phyloP scores from a whole-genome alignment of 2,329 filamentous ascomycete genomes.

The Diaporthe capsici region DNA sequence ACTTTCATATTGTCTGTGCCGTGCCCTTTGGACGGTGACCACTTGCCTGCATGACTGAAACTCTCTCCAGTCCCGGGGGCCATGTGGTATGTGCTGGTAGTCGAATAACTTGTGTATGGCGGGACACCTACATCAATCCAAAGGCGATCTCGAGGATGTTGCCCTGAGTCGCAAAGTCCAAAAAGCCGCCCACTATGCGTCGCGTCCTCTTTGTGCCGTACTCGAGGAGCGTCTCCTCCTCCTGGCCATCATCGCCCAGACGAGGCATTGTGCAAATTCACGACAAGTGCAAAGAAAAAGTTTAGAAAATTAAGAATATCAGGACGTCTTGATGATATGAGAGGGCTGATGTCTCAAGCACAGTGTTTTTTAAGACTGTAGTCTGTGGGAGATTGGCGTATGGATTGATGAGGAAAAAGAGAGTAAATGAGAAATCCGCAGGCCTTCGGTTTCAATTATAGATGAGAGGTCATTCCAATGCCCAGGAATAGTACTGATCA shows the following conservation, averaged over 20 bases:
- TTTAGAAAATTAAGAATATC: not conserved
- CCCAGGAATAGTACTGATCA: constrained; percentile 24
- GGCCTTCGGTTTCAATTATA: constrained; percentile 1
- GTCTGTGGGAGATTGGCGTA: not conserved
- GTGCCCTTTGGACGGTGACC: no score
- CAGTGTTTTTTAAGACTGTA: not conserved
- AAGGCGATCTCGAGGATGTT: constrained; percentile 84
- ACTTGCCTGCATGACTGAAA: no score
- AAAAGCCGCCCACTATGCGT: constrained; percentile 73
- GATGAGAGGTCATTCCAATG: constrained; percentile 17
- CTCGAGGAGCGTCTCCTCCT: constrained; percentile 60
- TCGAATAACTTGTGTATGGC: not conserved
- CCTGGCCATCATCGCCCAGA: constrained; percentile 46
- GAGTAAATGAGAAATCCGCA: not conserved
- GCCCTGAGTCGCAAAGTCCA: constrained; percentile 80
- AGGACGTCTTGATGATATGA: not conserved
- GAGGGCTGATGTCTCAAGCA: not conserved
- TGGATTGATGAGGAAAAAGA: not conserved
- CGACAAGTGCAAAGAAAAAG: no score
- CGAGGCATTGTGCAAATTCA: constrained; percentile 47
- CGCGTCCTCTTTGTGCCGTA: constrained; percentile 62
- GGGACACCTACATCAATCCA: constrained; percentile 74
- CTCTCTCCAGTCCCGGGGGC: not conserved
- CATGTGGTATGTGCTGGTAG: not conserved
- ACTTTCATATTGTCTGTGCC: no score